Evolutionary conservation across 2,329 filamentous ascomycete genomes (phyloP).

Genomic region (Hypomyces rosellus): DNA sequence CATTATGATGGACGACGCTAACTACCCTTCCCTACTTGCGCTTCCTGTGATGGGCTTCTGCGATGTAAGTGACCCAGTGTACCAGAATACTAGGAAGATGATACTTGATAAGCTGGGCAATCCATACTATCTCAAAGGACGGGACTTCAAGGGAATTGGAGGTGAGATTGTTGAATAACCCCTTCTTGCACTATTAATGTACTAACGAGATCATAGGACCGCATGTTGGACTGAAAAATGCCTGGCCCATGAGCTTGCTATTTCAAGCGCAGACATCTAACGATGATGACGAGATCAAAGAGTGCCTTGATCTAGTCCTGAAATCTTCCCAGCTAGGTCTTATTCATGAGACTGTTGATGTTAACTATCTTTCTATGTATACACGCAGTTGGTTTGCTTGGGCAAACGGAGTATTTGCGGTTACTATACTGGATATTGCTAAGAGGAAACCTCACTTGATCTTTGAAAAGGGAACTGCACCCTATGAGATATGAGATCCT

Average conservation of each 20-base stretch:
- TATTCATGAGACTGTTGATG: slow-evolving; percentile 88
- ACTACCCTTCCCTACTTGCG: slow-evolving; percentile 74
- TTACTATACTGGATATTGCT: slow-evolving; percentile 84
- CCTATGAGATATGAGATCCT: slow-evolving; percentile 46
- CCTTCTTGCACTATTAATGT: not conserved
- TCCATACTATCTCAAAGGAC: slow-evolving; percentile 78
- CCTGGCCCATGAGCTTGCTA: slow-evolving; percentile 94
- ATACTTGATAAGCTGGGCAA: slow-evolving; percentile 70
- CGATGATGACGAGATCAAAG: slow-evolving; percentile 73
- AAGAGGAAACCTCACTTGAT: slow-evolving; percentile 82
- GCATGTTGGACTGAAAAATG: slow-evolving; percentile 76
- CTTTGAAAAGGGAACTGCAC: slow-evolving; percentile 58
- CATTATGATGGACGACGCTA: slow-evolving; percentile 86
- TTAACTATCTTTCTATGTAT: slow-evolving; percentile 59
- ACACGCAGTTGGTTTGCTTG: slow-evolving; percentile 95
- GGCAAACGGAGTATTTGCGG: slow-evolving; percentile 95
- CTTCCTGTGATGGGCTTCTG: slow-evolving; percentile 75
- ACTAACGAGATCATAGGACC: slow-evolving; percentile 33
- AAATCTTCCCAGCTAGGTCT: slow-evolving; percentile 70
- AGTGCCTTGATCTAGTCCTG: slow-evolving; percentile 68
- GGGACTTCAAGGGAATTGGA: slow-evolving; percentile 79
- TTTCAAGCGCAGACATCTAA: slow-evolving; percentile 86
- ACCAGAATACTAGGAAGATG: slow-evolving; percentile 79
- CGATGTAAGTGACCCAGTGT: slow-evolving; percentile 57
- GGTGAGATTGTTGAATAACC: slow-evolving; percentile 43